Conservation (phyloP, 2,329 filamentous ascomycete species). For the Xylariaceae sp. region DNA sequence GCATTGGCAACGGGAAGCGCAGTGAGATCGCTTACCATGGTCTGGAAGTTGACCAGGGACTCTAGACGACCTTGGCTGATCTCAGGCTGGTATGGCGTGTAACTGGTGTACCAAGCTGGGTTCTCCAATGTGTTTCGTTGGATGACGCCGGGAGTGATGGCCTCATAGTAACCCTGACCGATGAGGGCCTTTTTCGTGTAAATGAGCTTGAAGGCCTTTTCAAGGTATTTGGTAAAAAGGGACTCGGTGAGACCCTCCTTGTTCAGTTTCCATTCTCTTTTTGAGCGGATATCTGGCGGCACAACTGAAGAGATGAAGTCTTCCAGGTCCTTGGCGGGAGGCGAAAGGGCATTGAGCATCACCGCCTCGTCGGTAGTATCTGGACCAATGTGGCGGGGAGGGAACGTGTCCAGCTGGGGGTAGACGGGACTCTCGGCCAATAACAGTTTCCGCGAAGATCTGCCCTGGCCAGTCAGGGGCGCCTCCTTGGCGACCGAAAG, state of each 20-base stretch:
- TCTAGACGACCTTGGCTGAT: slow-evolving; percentile 93
- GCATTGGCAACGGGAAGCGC: slow-evolving; percentile 85
- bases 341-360: slow-evolving; percentile 77
- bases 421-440: neutral
- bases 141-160: slow-evolving; percentile 82
- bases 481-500: slow-evolving; percentile 9
- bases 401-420: slow-evolving; percentile 57
- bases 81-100: slow-evolving; percentile 94
- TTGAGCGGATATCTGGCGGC: slow-evolving; percentile 70
- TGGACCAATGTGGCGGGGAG: slow-evolving; percentile 82
- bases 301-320: slow-evolving; percentile 82
- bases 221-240: slow-evolving; percentile 42
- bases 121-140: slow-evolving; percentile 89
- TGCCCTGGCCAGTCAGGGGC: neutral
- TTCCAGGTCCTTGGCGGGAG: slow-evolving; percentile 67
- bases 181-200: slow-evolving; percentile 55
- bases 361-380: slow-evolving; percentile 60
- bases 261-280: slow-evolving; percentile 55
- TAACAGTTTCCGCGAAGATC: neutral
- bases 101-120: slow-evolving; percentile 96
- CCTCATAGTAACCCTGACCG: slow-evolving; percentile 82
- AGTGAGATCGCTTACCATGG: slow-evolving; percentile 82
- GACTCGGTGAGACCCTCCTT: slow-evolving; percentile 52
- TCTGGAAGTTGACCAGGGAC: slow-evolving; percentile 93
- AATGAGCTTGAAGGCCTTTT: slow-evolving; percentile 32